Evolutionary conservation across 2,329 filamentous ascomycete species (phyloP).

Genomic region (Penicillium sp.): DNA sequence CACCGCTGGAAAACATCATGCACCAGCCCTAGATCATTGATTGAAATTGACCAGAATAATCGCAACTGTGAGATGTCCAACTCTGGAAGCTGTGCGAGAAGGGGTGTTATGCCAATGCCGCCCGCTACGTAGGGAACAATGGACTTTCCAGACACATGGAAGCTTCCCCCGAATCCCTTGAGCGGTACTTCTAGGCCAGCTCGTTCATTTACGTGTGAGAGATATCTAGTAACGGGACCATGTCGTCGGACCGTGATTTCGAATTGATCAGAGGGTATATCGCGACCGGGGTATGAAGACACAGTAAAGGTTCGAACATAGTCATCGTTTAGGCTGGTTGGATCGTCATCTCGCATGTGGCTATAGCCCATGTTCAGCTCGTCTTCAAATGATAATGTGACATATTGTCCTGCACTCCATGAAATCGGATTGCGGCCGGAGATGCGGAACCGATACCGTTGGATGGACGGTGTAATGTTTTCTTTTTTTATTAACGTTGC

Average conservation of each 20-base stretch:
- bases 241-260: not conserved
- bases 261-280: conserved; percentile 35
- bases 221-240: conserved; percentile 56
- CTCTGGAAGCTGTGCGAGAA: conserved; percentile 54
- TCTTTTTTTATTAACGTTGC: conserved; percentile 61
- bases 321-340: conserved; percentile 77
- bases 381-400: conserved; percentile 67
- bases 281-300: conserved; percentile 54
- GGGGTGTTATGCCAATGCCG: conserved; percentile 79
- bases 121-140: conserved; percentile 66
- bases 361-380: conserved; percentile 67
- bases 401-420: conserved; percentile 73
- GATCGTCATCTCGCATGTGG: conserved; percentile 82
- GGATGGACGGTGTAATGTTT: conserved; percentile 63
- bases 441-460: conserved; percentile 61
- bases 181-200: conserved; percentile 62
- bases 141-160: conserved; percentile 43
- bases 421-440: conserved; percentile 32
- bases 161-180: conserved; percentile 69
- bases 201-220: conserved; percentile 58
- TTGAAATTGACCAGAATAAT: conserved; percentile 66
- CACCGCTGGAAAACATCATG: conserved; percentile 55
- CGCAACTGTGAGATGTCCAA: conserved; percentile 50
- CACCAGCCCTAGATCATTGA: conserved; percentile 60
- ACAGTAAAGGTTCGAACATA: conserved; percentile 81